Evolutionary conservation across 2,329 filamentous ascomycete genomes (phyloP).

Genomic region (Metarhizium humberi): DNA sequence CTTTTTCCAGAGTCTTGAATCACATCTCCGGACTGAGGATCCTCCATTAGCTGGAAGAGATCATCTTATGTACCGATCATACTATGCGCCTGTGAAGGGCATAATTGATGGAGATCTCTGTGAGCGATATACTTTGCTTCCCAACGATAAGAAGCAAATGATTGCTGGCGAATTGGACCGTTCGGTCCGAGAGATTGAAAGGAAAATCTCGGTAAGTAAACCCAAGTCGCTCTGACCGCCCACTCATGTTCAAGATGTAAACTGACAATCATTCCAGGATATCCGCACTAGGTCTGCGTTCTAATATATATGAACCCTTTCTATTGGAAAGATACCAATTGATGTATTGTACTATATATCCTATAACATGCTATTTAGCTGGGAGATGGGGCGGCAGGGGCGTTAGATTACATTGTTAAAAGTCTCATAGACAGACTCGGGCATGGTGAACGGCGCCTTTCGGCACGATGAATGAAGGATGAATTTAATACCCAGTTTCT

Average conservation of each 20-base stretch:
- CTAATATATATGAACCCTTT: constrained; percentile 21
- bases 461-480: constrained; percentile 3
- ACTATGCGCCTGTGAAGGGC: constrained; percentile 94
- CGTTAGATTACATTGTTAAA: constrained; percentile 21
- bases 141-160: constrained; percentile 86
- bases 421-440: constrained; percentile 14
- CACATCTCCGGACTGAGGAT: constrained; percentile 78
- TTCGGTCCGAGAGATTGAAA: constrained; percentile 85
- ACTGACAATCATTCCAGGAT: constrained; percentile 31
- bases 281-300: constrained; percentile 52
- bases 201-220: constrained; percentile 69
- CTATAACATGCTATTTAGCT: constrained; percentile 16
- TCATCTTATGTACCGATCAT: constrained; percentile 89
- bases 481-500: constrained; percentile 8
- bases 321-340: neutral
- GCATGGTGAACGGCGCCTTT: constrained; percentile 15
- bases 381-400: constrained; percentile 13
- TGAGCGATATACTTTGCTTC: constrained; percentile 77
- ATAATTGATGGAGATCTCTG: constrained; percentile 95
- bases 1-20: constrained; percentile 93
- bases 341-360: constrained; percentile 13
- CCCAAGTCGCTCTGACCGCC: neutral
- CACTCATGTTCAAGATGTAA: neutral
- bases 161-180: constrained; percentile 90
- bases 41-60: constrained; percentile 84